A percentile compares a stretch with the other conserved stretches of the same genome.
Conservation (phyloP, 495 filamentous ascomycete genomes). For the Aspergillus ellipticus region DNA sequence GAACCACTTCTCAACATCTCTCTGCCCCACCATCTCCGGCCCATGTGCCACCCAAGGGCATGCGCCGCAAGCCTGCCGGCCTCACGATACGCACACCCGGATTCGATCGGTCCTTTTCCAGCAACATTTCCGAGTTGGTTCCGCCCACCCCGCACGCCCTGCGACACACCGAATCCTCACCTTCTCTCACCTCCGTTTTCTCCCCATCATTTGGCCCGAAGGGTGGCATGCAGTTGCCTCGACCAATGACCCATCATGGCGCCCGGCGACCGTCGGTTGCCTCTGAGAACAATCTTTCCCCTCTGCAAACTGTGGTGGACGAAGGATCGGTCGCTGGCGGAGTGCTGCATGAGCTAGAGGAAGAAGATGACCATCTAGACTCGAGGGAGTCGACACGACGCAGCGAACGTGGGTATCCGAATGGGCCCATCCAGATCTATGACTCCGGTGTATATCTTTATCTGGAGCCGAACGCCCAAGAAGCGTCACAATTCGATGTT, state of each 20-base stretch:
- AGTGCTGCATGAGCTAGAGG: slow-evolving; percentile 47
- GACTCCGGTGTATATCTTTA: slow-evolving; percentile 91
- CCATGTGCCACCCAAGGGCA: slow-evolving; percentile 70
- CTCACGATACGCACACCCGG: slow-evolving; percentile 65
- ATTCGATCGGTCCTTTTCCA: slow-evolving; percentile 39
- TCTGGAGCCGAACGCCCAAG: slow-evolving; percentile 80
- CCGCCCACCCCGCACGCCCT: slow-evolving; percentile 54
- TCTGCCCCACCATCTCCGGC: slow-evolving; percentile 82
- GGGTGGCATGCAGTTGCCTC: slow-evolving; percentile 63
- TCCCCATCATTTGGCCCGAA: slow-evolving; percentile 57
- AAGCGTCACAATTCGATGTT: slow-evolving; percentile 84
- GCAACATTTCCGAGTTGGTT: slow-evolving; percentile 33
- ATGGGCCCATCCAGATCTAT: slow-evolving; percentile 89
- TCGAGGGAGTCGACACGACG: slow-evolving; percentile 62
- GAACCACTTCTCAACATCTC: slow-evolving; percentile 43
- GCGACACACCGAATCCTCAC: slow-evolving; percentile 67
- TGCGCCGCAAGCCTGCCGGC: slow-evolving; percentile 72
- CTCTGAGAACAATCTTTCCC: slow-evolving; percentile 26
- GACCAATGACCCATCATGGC: slow-evolving; percentile 40
- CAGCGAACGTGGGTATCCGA: slow-evolving; percentile 76
- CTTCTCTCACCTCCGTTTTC: slow-evolving; percentile 54
- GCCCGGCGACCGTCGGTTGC: slow-evolving; percentile 21
- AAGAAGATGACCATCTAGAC: slow-evolving; percentile 77
- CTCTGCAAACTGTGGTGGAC: slow-evolving; percentile 24
- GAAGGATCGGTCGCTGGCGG: slow-evolving; percentile 23